Percentiles rank a stretch among this genome's conserved stretches.
phyloP scores from a whole-genome alignment of 2,329 filamentous ascomycete genomes.

The Ramularia endophylla region DNA sequence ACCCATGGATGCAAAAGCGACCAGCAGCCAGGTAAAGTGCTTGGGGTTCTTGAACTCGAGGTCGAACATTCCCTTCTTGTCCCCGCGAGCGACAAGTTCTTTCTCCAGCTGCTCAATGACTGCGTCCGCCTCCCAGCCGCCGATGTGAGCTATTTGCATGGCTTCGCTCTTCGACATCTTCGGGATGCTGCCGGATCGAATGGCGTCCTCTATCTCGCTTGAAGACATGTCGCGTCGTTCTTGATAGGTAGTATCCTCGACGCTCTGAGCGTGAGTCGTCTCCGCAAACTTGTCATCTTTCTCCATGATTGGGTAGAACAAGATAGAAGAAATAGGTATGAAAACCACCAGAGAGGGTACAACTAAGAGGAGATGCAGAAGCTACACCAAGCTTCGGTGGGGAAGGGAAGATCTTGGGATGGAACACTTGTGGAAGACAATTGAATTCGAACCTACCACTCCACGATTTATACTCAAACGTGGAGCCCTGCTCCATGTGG shows the following conservation, averaged over 20 bases:
- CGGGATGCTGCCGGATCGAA: slow-evolving; percentile 26
- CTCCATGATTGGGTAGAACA: slow-evolving; percentile 13
- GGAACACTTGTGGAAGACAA: no score
- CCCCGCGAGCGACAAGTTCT: slow-evolving; percentile 31
- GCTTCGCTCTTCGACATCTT: slow-evolving; percentile 26
- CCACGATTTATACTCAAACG: slow-evolving; percentile 2
- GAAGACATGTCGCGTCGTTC: slow-evolving; percentile 20
- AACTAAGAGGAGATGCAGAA: no score
- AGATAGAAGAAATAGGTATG: background rate
- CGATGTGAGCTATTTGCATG: slow-evolving; percentile 27
- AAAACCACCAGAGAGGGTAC: no score
- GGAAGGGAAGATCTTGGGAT: background rate
- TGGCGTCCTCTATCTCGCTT: slow-evolving; percentile 23
- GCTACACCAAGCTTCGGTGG: background rate
- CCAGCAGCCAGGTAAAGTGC: slow-evolving; percentile 62
- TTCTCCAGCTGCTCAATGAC: slow-evolving; percentile 38
- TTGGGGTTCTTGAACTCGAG: slow-evolving; percentile 56
- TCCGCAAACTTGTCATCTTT: slow-evolving; percentile 15
- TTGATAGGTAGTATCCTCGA: slow-evolving; percentile 18
- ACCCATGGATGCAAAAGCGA: slow-evolving; percentile 69
- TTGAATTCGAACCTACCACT: background rate
- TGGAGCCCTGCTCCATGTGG: background rate
- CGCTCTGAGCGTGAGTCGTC: slow-evolving; percentile 14
- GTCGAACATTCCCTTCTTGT: slow-evolving; percentile 44
- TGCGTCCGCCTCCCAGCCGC: slow-evolving; percentile 41